Evolutionary conservation across 768 basidiomycete species (phyloP), one percentile per base, ranked within the genome.

Genomic region (Tremella fuciformis): DNA sequence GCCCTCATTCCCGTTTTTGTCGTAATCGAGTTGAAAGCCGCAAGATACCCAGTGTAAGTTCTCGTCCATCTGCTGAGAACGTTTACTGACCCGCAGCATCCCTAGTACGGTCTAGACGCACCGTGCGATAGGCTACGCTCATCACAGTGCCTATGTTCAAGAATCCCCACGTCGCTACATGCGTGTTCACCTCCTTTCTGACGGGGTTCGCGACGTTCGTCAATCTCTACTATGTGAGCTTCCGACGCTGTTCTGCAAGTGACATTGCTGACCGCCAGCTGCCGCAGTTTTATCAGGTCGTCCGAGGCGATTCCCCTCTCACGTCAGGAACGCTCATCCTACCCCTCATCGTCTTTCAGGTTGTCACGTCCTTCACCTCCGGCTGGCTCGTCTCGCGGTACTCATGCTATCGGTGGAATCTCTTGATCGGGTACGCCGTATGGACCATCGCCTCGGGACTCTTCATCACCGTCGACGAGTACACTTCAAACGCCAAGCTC

Each of bases 281-380:
- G 0, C 87, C 88, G 1, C 84, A 87, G 62, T 88, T 83, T 70
- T 86, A 88, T 76, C 87, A 88, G 76, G 83, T 87, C 8, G 85
- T 83, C 3, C 76, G 85, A n/a, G 84, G 84, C 3, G 84, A 83
- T 60, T 82, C 83, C 8, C 84, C 88, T 0, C 83, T 88, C 42
- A 82, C 80, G 69, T 82, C 82, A 2, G 84, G 84, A 0, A 74
- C 87, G 2, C 84, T 88, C 65, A 80, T 88, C 0, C 82, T 91
- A 9, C 87, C 88, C 0, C 78, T 88, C 18, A 80, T 89, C 11
- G 78, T 86, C 16, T 82, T 82, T 40, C 86, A 87, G 65, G 85
- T 85, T 50, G 65, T 82, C 0, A 79, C 83, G 6, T 63, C 75
- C 0, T 77, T 77, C 58, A 60, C 53, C 6, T 64, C 87, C 81